Evolutionary conservation across 2,329 filamentous ascomycete genomes (phyloP), one percentile per base, ranked within the genome.

Genomic region (Fusarium burgessii): DNA sequence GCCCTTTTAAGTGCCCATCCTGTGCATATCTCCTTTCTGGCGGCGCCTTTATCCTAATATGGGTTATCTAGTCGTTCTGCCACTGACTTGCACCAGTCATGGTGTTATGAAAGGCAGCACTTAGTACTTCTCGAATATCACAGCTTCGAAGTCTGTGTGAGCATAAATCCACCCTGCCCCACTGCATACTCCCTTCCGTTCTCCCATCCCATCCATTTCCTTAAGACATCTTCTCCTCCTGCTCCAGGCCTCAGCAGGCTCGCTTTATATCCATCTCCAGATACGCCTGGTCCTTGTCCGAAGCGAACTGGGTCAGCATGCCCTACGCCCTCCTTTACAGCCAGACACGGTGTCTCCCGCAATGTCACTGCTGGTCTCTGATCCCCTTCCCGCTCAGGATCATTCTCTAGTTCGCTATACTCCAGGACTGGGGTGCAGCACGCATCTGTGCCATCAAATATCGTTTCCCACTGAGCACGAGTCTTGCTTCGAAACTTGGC

Each of bases 381-480:
- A 71, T 94, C 92, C 49, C 91, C 88, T 76, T 90, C 89, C 51
- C 84, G 82, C n/a, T 62, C 68, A 12, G 77, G 54, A 38, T 83
- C 78, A 5, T 66, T 74, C 74, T 93, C 88, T 45, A 97, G 83
- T 81, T 97, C 94, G 0, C 74, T 77, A 71, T 94, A 93, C 36
- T 90, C 90, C 43, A 97, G 83, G 2, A 98, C 93, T 0, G 95
- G 95, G n/a, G 93, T 94, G 70, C 92, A 94, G 80, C 95, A 98
- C 2, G 95, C 95, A 82, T 98, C 95, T 0, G 93, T 96, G 14
- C 92, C 93, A 78, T 97, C 93, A 78, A 98, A 98, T 9, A 97
- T 84, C 6, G 66, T 78, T 81, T 97, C 95, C 95, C 95, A 98
- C 78, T 97, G 91, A 1, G 81, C 78, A 36, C 95, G 86, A 7